These are phyloP conservation scores for Ceratocystis cacaofunesta DNA, from an alignment of 2,329 filamentous ascomycete genomes.

Conservation along the genomic window DNA sequence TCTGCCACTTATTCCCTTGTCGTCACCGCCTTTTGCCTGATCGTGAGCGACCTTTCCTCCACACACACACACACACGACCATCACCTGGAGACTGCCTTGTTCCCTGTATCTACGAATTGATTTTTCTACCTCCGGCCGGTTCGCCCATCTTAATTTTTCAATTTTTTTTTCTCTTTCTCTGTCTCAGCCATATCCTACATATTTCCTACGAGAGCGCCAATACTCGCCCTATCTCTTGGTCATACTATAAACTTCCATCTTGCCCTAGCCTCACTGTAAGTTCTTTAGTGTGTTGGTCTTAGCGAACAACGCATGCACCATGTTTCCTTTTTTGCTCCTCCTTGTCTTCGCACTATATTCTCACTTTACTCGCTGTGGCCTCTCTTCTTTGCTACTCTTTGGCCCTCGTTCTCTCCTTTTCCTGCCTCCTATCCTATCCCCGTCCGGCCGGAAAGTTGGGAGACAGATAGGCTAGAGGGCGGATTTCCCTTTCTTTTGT, in stretches of 20 bases:
- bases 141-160: neutral
- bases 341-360: neutral
- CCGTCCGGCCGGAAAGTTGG: neutral
- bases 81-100: neutral
- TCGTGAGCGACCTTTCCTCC: neutral
- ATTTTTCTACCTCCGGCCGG: neutral
- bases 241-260: neutral
- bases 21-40: constrained; percentile 14
- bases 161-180: neutral
- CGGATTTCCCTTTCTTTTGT: neutral
- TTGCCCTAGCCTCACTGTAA: neutral
- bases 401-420: neutral
- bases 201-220: too few species aligned
- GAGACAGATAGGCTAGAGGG: neutral
- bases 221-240: too few species aligned
- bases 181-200: too few species aligned
- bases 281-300: neutral
- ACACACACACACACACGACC: neutral
- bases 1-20: constrained; percentile 6
- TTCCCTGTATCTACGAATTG: neutral
- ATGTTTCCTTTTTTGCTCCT: neutral
- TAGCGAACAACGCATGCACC: neutral
- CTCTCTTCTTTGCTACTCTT: neutral
- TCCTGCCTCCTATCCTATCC: neutral
- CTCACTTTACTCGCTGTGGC: neutral